Evolutionary conservation across 371 early-diverging fungal genomes (phyloP).

Genomic region (Mortierella sp.): DNA sequence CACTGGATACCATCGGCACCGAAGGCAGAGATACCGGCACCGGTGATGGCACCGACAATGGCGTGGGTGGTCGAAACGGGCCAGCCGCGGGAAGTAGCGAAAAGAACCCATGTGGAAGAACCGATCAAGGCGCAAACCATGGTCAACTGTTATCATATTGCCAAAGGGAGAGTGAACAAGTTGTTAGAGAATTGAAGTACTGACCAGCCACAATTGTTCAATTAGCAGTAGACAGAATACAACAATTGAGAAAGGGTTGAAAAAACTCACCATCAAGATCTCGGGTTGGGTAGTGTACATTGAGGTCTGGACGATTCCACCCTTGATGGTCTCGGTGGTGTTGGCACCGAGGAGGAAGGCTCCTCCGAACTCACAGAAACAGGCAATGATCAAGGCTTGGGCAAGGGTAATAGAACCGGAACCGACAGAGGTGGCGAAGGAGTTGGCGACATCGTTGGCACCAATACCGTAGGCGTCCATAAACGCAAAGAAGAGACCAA

Average conservation of each 20-base stretch:
- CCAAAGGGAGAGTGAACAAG: neutral
- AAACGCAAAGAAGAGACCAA: slow-evolving; percentile 77
- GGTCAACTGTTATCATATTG: slow-evolving; percentile 59
- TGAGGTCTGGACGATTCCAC: slow-evolving; percentile 72
- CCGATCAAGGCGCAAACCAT: slow-evolving; percentile 89
- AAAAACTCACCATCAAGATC: slow-evolving; percentile 70
- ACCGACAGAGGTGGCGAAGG: slow-evolving; percentile 90
- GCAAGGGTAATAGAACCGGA: slow-evolving; percentile 81
- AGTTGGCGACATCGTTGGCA: slow-evolving; percentile 94
- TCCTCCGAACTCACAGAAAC: slow-evolving; percentile 89
- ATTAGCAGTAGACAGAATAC: neutral
- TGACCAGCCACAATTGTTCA: neutral
- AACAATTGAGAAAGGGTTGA: too few species aligned
- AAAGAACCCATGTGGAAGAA: slow-evolving; percentile 82
- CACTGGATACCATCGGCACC: slow-evolving; percentile 77
- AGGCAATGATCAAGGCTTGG: slow-evolving; percentile 84
- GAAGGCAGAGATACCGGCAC: slow-evolving; percentile 82
- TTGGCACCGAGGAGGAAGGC: slow-evolving; percentile 85
- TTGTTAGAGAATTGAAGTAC: neutral
- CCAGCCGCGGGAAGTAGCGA: slow-evolving; percentile 72
- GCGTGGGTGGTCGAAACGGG: slow-evolving; percentile 75
- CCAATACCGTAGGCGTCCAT: slow-evolving; percentile 83
- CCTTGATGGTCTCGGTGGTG: slow-evolving; percentile 83
- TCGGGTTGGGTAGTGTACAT: slow-evolving; percentile 73
- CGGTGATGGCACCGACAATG: slow-evolving; percentile 86